Evolutionary conservation across 202 grass and related monocot species (phyloP).

Genomic region (Musa balbisiana): DNA sequence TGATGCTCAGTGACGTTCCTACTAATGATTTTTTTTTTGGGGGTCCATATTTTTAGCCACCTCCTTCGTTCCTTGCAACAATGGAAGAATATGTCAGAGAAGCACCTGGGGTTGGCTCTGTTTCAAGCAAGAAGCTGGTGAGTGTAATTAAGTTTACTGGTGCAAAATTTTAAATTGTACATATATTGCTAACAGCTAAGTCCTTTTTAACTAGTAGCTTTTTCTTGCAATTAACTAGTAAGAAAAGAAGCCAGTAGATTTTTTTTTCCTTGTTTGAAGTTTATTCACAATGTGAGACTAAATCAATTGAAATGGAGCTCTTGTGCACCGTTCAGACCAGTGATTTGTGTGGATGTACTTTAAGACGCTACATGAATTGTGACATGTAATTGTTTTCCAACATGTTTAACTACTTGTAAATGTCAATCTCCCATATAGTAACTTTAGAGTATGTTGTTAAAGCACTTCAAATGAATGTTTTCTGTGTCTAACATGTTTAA

Average conservation of each 20-base stretch:
- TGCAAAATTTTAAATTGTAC: neutral
- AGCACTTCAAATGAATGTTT: neutral
- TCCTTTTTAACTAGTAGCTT: neutral
- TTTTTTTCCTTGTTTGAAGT: too few relatives aligned
- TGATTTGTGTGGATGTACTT: neutral
- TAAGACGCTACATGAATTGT: neutral
- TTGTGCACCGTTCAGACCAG: neutral
- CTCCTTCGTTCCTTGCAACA: slow-evolving; percentile 14
- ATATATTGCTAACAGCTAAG: neutral
- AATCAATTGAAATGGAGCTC: neutral
- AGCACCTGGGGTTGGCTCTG: slow-evolving; percentile 1
- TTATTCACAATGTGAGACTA: too few relatives aligned
- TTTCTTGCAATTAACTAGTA: neutral
- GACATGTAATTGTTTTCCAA: neutral
- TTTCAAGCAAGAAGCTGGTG: slow-evolving; percentile 11
- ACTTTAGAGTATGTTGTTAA: neutral
- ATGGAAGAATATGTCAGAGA: slow-evolving; percentile 27
- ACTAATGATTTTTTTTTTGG: neutral
- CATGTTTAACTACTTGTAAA: neutral
- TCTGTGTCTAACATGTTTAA: slow-evolving; percentile 11
- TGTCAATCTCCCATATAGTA: neutral
- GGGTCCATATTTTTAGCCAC: slow-evolving; percentile 2
- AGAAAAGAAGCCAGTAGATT: too few relatives aligned
- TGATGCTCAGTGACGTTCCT: neutral
- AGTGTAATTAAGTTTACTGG: neutral